Base-by-base conservation (phyloP, 768 basidiomycete genomes). In the Tricholoma sp. region DNA sequence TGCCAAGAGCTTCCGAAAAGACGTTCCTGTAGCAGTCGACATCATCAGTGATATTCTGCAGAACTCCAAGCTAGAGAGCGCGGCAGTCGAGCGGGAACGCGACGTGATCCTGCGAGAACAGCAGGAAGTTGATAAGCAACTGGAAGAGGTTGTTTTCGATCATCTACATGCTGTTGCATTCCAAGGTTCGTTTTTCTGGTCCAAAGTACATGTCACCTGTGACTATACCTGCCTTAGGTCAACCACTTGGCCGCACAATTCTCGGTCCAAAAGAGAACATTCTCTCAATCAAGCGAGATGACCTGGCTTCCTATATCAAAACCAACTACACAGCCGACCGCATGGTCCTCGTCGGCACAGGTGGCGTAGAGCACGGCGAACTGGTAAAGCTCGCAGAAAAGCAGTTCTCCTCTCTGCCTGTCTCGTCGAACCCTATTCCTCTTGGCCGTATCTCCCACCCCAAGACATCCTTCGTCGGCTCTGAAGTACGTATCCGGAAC, bases 251-350 rank as follows among this genome's bases (percentile, higher is more conserved):
- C 31, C 87, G 94, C 63, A 98, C 95, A 60, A 98, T 98, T 70
- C 92, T 98, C 57, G 97, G 96, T 3, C 95, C 97, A 52, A 94
- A 94, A 73, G 80, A 82, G 57, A 97, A 98, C 78, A 98, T 99
- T 66, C 79, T 96, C 59, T 97, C 96, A 56, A 95, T 99, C 76
- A 85, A 86, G 71, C 88, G 89, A 49, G 85, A 91, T 61, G 95
- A 98, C 72, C 86, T 99, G 42, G 72, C 81, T 18, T 80, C 78
- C 20, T 99, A 98, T 77, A 98, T 98, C 77, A 85, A 93, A 72
- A 95, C 89, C 63, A 98, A 99, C 81, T 98, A 98, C 76, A 96
- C 93, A 52, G 87, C 95, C 44, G 96, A 99, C 77, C 92, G 96
- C 58, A 98, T 99, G 94, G 94, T 97, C 58, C 88, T 99, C 58